phyloP scores from a whole-genome alignment of 192 early-diverging fungal species.

The Backusella australiensis region DNA sequence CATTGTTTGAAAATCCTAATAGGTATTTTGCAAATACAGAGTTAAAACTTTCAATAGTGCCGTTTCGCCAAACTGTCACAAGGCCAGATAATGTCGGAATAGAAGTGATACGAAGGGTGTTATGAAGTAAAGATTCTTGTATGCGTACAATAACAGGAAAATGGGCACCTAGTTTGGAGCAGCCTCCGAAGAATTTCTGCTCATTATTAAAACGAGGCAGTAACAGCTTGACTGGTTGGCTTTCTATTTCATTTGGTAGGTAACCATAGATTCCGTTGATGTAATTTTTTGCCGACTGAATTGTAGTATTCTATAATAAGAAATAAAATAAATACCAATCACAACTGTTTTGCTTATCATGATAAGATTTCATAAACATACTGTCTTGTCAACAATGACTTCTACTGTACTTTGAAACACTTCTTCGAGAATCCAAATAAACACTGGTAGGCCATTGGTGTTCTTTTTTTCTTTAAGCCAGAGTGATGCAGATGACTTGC shows the following conservation, averaged over 20 bases:
- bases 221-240: not conserved
- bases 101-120: slow-evolving; percentile 53
- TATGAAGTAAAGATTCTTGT: slow-evolving; percentile 15
- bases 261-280: slow-evolving; percentile 52
- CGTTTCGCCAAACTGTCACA: slow-evolving; percentile 43
- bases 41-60: slow-evolving; percentile 53
- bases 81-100: slow-evolving; percentile 67
- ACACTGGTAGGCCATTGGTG: slow-evolving; percentile 38
- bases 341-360: not conserved
- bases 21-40: slow-evolving; percentile 58
- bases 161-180: slow-evolving; percentile 46
- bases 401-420: slow-evolving; percentile 43
- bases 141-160: slow-evolving; percentile 57
- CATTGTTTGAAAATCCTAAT: slow-evolving; percentile 53
- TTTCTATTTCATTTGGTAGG: slow-evolving; percentile 39
- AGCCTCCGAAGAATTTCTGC: slow-evolving; percentile 53
- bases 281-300: slow-evolving; percentile 42
- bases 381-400: slow-evolving; percentile 9
- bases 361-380: slow-evolving; percentile 8
- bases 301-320: slow-evolving; percentile 38
- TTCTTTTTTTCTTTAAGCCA: slow-evolving; percentile 60
- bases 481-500: slow-evolving; percentile 53
- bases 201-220: not conserved
- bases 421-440: slow-evolving; percentile 66
- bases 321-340: slow-evolving; percentile 5